Base-by-base conservation (phyloP, 495 filamentous ascomycete genomes). In the Astrothelium subdiscretum region DNA sequence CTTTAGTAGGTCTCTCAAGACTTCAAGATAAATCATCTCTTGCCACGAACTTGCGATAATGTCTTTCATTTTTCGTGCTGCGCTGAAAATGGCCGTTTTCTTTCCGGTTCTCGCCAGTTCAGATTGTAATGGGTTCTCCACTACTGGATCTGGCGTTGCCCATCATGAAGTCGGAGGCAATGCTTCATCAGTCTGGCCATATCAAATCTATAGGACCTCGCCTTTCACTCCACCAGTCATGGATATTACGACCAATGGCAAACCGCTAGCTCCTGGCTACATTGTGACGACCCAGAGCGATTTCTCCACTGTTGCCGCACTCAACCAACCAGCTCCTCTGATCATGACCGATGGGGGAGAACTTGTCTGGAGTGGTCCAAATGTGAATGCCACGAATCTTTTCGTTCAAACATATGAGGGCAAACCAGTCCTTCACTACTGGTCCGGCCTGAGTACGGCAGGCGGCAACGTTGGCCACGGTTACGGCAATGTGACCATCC, bases 391-490 rank as follows among this genome's bases (percentile, higher is more conserved):
- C 29, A 63, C 35, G 3, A 60, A 66, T 15, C 22, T 31, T 13
- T 43, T 48, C 15, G 40, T 52, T 12, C 63, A 65, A 22, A 31
- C 32, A 11, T 65, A 65, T 43, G 2, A 57, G 3, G 58, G 42
- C 31, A 29, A 57, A 32, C 63, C 43, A 32, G 54, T 42, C 24
- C 35, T 68, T 2, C 63, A 60, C 3, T 66, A 59, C 43, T 66
- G 64, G 67, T 32, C 42, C 2, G 67, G 67, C 5, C 10, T 54
- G 27, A 57, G 40, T 20, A 59, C 59, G 20, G n/a, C 15, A 10
- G 59, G 59, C n/a, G 52, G 27, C 42, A 66, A 68, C 24, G 43
- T 60, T 32, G 64, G 61, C n/a, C 67, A 68, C 24, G 57, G 63
- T 3, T 66, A 65, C 42, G 64, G 64, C 26, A 63, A 59, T 22